Evolutionary conservation across 805 yeast species (phyloP).

Genomic region (Teunomyces gatunensis): DNA sequence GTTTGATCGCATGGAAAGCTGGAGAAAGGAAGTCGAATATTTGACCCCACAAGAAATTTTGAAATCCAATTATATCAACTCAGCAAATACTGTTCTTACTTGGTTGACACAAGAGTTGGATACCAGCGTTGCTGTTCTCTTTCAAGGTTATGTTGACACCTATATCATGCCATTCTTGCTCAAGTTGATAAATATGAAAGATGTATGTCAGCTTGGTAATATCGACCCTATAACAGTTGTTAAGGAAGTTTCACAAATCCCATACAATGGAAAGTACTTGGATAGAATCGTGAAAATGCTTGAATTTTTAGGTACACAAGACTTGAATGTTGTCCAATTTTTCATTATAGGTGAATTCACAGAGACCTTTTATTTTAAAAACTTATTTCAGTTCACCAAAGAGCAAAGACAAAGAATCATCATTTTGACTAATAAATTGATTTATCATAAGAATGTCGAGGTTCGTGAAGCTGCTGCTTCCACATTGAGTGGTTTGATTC

Average conservation of each 20-base stretch:
- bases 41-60: conserved; percentile 54
- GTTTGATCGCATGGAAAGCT: conserved; percentile 44
- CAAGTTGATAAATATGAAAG: conserved; percentile 64
- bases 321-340: conserved; percentile 47
- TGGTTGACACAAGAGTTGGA: conserved; percentile 56
- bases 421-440: conserved; percentile 47
- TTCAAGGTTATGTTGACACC: conserved; percentile 48
- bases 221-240: conserved; percentile 51
- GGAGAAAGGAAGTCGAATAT: conserved; percentile 34
- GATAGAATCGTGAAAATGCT: conserved; percentile 37
- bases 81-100: conserved; percentile 61
- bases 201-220: conserved; percentile 71
- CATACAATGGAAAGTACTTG: conserved; percentile 21
- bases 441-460: conserved; percentile 65
- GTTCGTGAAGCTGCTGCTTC: conserved; percentile 72
- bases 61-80: conserved; percentile 58
- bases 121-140: conserved; percentile 51
- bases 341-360: conserved; percentile 64
- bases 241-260: conserved; percentile 44
- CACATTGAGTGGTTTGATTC: conserved; percentile 78
- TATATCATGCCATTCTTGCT: conserved; percentile 69
- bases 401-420: conserved; percentile 51
- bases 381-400: conserved; percentile 52
- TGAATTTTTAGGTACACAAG: conserved; percentile 30
- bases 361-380: conserved; percentile 69